Percentiles rank a stretch among this genome's conserved stretches.
Evolutionary conservation across 257 asterid species (phyloP).

Genomic region (Ballota nigra): DNA sequence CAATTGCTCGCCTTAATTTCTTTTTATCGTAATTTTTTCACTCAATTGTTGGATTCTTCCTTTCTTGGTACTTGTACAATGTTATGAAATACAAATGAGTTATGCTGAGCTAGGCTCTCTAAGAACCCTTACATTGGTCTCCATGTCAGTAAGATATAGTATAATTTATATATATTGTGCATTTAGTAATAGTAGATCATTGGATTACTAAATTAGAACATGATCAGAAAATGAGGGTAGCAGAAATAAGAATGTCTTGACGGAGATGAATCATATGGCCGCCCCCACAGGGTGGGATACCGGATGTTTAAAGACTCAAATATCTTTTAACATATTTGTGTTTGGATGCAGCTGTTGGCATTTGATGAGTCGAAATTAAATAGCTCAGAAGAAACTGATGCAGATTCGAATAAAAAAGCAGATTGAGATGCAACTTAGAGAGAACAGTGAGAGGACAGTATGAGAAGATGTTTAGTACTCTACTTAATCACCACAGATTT

Average conservation of each 20-base stretch:
- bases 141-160: neutral
- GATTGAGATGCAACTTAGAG: slow-evolving; percentile 36
- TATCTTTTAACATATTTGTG: neutral
- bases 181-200: neutral
- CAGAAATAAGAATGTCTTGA: no score
- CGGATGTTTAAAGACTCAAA: no score
- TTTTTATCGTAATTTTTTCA: neutral
- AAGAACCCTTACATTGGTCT: neutral
- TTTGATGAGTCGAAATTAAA: slow-evolving; percentile 67
- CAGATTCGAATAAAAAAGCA: slow-evolving; percentile 45
- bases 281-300: no score
- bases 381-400: slow-evolving; percentile 39
- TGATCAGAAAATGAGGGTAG: neutral
- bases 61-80: no score
- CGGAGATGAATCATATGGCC: no score
- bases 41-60: neutral
- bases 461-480: neutral
- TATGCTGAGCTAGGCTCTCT: neutral
- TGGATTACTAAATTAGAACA: neutral
- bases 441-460: neutral
- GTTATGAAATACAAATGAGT: neutral
- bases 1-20: neutral
- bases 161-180: neutral
- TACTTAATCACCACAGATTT: slow-evolving; percentile 35
- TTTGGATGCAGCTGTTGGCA: slow-evolving; percentile 60